Evolutionary conservation across 495 filamentous ascomycete species (phyloP), one percentile per base, ranked within the genome.

Genomic region (Podospora pseudopauciseta): DNA sequence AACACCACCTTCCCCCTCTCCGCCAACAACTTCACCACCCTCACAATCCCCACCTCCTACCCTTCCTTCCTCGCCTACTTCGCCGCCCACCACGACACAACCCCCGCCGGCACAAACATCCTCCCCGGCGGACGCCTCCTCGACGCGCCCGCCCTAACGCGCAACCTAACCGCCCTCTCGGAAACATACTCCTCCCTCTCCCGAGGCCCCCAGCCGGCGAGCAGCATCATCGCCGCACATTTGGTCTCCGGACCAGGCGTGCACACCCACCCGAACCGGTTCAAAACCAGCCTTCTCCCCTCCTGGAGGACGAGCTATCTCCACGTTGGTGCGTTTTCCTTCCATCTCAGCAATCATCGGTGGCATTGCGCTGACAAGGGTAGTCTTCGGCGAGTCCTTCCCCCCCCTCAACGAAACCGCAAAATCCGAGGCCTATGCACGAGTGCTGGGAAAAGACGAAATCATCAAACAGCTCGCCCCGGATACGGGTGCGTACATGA

Each of bases 271-370:
- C 55, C 55, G 4, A 58, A 58, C 55, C 55, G 6, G 2, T 77
- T 77, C 4, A 72, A 79, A 28, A 77, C 75, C 34, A 77, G 86
- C 0, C 81, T 88, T 4, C 75, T 83, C n/a, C 87, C 87, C 11
- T 84, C 83, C 4, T 89, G 87, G 86, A 79, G 88, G 49, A 81
- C 79, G 16, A 73, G 86, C 0, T 70, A 86, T 49, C 80, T 86
- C 55, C 79, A 80, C 44, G 60, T 74, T 49, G 39, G 39, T 49
- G 2, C 2, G 39, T 49, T 11, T 13, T 11, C 39, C 15, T 11
- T 13, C 39, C 39, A 49, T 49, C 7, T 11, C 39, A 49, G 39
- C 15, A 32, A 32, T 23, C 1, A 16, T 9, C 9, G 15, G 39
- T 49, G 7, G 39, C 2, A 11, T 13, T 16, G 9, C 7, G 13